A percentile compares a stretch with the other conserved stretches of the same genome.
These are phyloP conservation scores for Farysia itapuensis DNA, from an alignment of 1,284 basidiomycete species.

Conservation along the genomic window DNA sequence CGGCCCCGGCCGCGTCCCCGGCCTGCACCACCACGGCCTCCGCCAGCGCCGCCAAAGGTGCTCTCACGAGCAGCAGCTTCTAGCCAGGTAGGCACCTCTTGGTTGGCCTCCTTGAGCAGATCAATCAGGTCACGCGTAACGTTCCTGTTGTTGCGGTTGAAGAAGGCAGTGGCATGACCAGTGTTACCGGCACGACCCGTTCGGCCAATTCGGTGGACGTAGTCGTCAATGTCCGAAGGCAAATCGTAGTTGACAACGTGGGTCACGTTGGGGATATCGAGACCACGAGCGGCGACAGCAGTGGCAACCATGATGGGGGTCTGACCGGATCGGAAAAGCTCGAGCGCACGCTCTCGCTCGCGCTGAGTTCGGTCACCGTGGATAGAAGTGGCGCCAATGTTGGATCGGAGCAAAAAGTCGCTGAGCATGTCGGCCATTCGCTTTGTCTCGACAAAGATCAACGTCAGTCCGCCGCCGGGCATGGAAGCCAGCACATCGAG, in stretches of 20 bases:
- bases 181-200: conserved; percentile 98
- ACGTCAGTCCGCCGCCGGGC: conserved; percentile 73
- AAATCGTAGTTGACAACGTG: conserved; percentile 99
- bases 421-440: conserved; percentile 98
- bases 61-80: conserved; percentile 82
- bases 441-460: conserved; percentile 99
- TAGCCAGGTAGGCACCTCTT: conserved; percentile 91
- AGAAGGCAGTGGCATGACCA: conserved; percentile 75
- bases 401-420: conserved; percentile 85
- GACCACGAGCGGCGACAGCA: conserved; percentile 95
- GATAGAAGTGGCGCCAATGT: conserved; percentile 87
- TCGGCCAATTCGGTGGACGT: conserved; percentile 70
- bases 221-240: conserved; percentile 92
- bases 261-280: conserved; percentile 99
- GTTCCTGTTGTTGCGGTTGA: conserved; percentile 65
- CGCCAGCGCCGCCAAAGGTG: conserved; percentile 68
- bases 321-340: conserved; percentile 90
- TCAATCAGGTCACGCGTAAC: conserved; percentile 90
- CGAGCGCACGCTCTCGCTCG: conserved; percentile 91
- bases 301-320: conserved; percentile 97
- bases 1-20: conserved; percentile 67
- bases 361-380: conserved; percentile 97
- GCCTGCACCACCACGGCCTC: conserved; percentile 66
- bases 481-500: conserved; percentile 89
- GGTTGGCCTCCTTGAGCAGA: conserved; percentile 92